Evolutionary conservation across 2,329 filamentous ascomycete genomes (phyloP).

Genomic region (Claviceps fusiformis): DNA sequence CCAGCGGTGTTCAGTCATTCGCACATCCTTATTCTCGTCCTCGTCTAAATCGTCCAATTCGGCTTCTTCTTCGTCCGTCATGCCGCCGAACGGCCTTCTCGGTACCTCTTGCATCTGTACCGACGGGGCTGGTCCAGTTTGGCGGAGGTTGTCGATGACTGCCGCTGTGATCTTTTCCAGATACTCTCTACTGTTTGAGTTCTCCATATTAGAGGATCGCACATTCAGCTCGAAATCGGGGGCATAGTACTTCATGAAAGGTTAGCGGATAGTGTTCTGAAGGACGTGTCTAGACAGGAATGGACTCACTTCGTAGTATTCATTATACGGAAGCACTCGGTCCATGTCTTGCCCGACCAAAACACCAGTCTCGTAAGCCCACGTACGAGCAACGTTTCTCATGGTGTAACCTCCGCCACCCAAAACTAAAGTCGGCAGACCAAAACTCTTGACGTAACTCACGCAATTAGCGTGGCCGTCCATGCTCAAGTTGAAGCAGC

Average conservation of each 20-base stretch:
- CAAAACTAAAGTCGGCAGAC: slow-evolving; percentile 76
- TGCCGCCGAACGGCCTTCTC: slow-evolving; percentile 45
- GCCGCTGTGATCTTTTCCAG: slow-evolving; percentile 69
- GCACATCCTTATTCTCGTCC: slow-evolving; percentile 72
- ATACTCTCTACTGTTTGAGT: slow-evolving; percentile 73
- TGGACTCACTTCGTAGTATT: slow-evolving; percentile 65
- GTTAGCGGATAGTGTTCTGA: slow-evolving; percentile 9
- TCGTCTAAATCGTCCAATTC: slow-evolving; percentile 61
- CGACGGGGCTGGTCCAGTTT: slow-evolving; percentile 74
- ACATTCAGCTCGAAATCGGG: slow-evolving; percentile 87
- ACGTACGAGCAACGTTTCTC: slow-evolving; percentile 89
- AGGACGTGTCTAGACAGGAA: background rate
- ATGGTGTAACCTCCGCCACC: slow-evolving; percentile 96
- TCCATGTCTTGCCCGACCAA: slow-evolving; percentile 74
- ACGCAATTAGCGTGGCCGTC: slow-evolving; percentile 91
- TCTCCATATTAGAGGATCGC: slow-evolving; percentile 76
- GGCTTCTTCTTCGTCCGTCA: slow-evolving; percentile 54
- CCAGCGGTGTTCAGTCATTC: slow-evolving; percentile 69
- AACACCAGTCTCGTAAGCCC: slow-evolving; percentile 91
- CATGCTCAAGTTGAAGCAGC: slow-evolving; percentile 97
- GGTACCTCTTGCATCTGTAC: slow-evolving; percentile 78
- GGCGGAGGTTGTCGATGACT: slow-evolving; percentile 74
- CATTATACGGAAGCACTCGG: slow-evolving; percentile 80
- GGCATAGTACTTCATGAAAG: slow-evolving; percentile 63
- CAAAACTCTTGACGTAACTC: slow-evolving; percentile 75